A percentile compares a stretch with the other conserved stretches of the same genome.
Conservation (phyloP, 2,329 filamentous ascomycete genomes). For the Fusarium cicatricum region DNA sequence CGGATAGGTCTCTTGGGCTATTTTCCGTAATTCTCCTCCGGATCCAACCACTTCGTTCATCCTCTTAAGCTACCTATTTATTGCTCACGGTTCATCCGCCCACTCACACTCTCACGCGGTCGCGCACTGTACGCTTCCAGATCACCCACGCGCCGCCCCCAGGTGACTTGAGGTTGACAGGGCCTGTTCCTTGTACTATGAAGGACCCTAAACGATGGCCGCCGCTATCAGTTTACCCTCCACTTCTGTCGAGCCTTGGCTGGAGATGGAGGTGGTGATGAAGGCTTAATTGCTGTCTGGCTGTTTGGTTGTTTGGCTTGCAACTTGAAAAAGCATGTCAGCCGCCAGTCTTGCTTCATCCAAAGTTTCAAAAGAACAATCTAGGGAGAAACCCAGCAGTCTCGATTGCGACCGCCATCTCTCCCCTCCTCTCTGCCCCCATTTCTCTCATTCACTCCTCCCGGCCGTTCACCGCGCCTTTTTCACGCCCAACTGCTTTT, state of each 20-base stretch:
- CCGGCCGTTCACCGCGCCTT: constrained; percentile 27
- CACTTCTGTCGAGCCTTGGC: background rate
- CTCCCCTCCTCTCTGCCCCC: constrained; percentile 10
- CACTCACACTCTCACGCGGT: constrained; percentile 24
- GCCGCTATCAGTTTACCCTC: background rate
- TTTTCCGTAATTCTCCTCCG: constrained; percentile 1
- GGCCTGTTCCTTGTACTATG: constrained; percentile 37
- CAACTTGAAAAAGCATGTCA: background rate
- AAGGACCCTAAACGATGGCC: constrained; percentile 10
- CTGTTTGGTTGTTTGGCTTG: too few species aligned
- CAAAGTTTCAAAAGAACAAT: too few species aligned
- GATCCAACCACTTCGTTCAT: constrained; percentile 11
- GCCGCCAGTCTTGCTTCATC: background rate
- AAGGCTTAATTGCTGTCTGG: background rate
- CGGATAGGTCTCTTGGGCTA: background rate
- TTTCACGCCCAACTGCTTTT: constrained; percentile 22
- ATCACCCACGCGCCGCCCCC: constrained; percentile 36
- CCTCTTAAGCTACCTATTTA: constrained; percentile 31
- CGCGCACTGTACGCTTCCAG: constrained; percentile 37
- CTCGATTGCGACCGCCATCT: constrained; percentile 10
- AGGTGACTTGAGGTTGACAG: constrained; percentile 32
- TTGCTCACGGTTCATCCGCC: constrained; percentile 34
- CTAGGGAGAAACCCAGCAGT: background rate
- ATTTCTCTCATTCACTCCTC: constrained; percentile 14
- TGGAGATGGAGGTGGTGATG: constrained; percentile 1